A percentile compares a stretch with the other conserved stretches of the same genome.
Evolutionary conservation across 1,284 basidiomycete genomes (phyloP).

Genomic region (Ustilago cynodontis): DNA sequence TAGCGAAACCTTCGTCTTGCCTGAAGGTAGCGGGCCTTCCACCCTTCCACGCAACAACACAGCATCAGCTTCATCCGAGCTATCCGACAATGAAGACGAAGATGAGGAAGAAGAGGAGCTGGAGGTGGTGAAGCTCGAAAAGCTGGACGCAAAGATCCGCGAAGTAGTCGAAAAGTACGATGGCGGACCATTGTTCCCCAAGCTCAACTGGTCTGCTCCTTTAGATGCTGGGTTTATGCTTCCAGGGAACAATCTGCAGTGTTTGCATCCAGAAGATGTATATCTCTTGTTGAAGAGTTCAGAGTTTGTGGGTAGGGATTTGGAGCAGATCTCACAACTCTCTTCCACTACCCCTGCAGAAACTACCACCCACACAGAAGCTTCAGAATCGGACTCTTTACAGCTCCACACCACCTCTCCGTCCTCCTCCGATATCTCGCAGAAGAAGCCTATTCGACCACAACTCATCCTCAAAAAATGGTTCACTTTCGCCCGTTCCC

Average conservation of each 20-base stretch:
- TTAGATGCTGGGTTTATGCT: constrained; percentile 89
- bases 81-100: constrained; percentile 71
- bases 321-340: constrained; percentile 72
- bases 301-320: constrained; percentile 87
- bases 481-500: constrained; percentile 83
- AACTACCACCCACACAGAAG: background rate
- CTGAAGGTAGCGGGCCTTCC: constrained; percentile 79
- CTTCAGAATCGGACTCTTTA: background rate
- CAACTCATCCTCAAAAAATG: constrained; percentile 91
- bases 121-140: constrained; percentile 61
- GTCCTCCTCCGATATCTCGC: too few species aligned
- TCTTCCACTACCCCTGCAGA: background rate
- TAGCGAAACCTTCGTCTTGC: constrained; percentile 83
- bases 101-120: constrained; percentile 41
- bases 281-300: constrained; percentile 93
- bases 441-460: too few species aligned
- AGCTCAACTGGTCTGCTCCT: constrained; percentile 72
- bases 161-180: constrained; percentile 77
- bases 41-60: background rate
- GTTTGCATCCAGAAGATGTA: constrained; percentile 86
- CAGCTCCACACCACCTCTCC: background rate
- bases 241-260: constrained; percentile 86
- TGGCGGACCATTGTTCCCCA: constrained; percentile 86
- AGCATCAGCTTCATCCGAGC: constrained; percentile 1
- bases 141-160: constrained; percentile 81